Evolutionary conservation across 225 moss, liverwort and hornwort species (phyloP).

Genomic region (Polytrichum commune): DNA sequence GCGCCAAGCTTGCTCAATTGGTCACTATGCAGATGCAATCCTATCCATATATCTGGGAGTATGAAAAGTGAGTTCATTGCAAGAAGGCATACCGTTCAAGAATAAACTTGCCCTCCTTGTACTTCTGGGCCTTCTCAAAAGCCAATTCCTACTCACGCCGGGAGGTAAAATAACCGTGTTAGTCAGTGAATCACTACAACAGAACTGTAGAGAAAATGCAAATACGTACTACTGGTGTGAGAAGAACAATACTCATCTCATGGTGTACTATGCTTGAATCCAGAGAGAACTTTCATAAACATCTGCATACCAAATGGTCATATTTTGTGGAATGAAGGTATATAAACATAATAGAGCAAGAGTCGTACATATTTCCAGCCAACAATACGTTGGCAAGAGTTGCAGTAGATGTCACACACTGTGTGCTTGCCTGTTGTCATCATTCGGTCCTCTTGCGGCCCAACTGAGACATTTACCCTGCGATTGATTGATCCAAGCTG

Average conservation of each 20-base stretch:
- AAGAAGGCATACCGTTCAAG: slow-evolving; percentile 81
- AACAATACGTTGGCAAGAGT: slow-evolving; percentile 87
- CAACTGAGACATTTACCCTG: slow-evolving; percentile 89
- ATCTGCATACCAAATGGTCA: too few relatives aligned
- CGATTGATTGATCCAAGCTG: slow-evolving; percentile 10
- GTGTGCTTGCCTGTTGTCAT: slow-evolving; percentile 98
- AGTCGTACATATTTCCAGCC: slow-evolving; percentile 93
- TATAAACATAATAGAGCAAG: slow-evolving; percentile 9
- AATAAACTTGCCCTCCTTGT: slow-evolving; percentile 97
- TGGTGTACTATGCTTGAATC: too few relatives aligned
- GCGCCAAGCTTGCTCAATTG: neutral
- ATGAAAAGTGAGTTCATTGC: slow-evolving; percentile 8
- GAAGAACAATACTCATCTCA: too few relatives aligned
- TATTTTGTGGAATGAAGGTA: too few relatives aligned
- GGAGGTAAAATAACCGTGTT: too few relatives aligned
- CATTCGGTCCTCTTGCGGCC: slow-evolving; percentile 87
- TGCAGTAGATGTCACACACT: slow-evolving; percentile 95
- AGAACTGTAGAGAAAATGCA: neutral
- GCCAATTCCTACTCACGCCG: slow-evolving; percentile 67
- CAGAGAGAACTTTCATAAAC: too few relatives aligned
- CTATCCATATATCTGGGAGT: neutral
- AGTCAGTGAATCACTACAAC: too few relatives aligned
- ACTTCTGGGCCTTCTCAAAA: slow-evolving; percentile 70
- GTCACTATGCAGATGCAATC: neutral
- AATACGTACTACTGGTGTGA: neutral